Percentiles rank a stretch among this genome's conserved stretches.
Conservation (phyloP, 1,284 basidiomycete genomes). For the Porphyrellus sp. region DNA sequence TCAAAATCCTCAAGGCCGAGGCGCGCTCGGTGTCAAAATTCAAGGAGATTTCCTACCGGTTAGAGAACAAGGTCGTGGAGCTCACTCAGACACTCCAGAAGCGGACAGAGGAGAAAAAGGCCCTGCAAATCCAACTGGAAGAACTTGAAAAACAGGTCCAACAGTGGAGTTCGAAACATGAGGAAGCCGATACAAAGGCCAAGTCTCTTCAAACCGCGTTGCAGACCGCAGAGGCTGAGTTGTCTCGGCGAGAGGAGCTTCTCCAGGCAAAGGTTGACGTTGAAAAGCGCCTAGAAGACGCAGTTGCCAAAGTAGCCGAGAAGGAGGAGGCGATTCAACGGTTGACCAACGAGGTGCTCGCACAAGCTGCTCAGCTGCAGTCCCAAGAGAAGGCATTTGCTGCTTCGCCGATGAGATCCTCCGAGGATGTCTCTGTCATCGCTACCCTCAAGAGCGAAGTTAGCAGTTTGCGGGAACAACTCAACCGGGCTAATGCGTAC, state of each 20-base stretch:
- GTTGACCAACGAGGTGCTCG: conserved; percentile 74
- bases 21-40: conserved; percentile 97
- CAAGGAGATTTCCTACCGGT: conserved; percentile 97
- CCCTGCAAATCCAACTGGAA: conserved; percentile 69
- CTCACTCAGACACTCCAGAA: conserved; percentile 95
- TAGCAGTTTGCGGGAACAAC: conserved; percentile 87
- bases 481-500: conserved; percentile 90
- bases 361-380: conserved; percentile 77
- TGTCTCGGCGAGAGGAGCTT: conserved; percentile 75
- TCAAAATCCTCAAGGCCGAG: conserved; percentile 82
- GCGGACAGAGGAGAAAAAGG: conserved; percentile 90
- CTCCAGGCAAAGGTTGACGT: conserved; percentile 75
- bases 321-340: conserved; percentile 84
- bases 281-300: conserved; percentile 81
- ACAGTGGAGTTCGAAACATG: conserved; percentile 83
- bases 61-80: conserved; percentile 99
- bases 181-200: conserved; percentile 81
- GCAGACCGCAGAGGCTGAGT: conserved; percentile 69
- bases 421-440: conserved; percentile 84
- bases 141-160: conserved; percentile 85
- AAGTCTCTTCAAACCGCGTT: conserved; percentile 75
- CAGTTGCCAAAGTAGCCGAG: conserved; percentile 71
- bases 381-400: conserved; percentile 73
- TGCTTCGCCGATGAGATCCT: conserved; percentile 55
- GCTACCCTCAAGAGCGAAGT: conserved; percentile 90